These are phyloP conservation scores for Carex scoparia DNA, from an alignment of 176 grass and related monocot genomes.

Conservation along the genomic window DNA sequence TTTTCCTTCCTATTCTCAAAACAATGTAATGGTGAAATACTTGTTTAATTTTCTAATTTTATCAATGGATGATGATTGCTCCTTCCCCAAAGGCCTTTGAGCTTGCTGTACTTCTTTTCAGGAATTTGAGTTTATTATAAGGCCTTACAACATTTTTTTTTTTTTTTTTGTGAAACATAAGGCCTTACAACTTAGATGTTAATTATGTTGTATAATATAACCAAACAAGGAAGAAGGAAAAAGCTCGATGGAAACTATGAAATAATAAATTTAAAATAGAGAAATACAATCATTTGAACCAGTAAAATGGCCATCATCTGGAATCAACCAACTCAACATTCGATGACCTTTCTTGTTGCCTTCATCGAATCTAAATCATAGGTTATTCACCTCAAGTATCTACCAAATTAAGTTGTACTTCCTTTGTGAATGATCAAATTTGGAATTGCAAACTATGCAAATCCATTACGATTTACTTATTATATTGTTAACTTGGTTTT, in stretches of 20 bases:
- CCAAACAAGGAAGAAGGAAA: not conserved
- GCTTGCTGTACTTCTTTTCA: not conserved
- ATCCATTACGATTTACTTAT: not conserved
- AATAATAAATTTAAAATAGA: not conserved
- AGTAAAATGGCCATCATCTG: not conserved
- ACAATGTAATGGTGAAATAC: not conserved
- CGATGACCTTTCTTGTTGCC: not conserved
- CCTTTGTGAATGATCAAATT: not conserved
- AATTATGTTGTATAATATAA: not conserved
- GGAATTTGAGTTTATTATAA: not conserved
- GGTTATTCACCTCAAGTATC: too few relatives aligned
- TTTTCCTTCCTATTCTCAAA: not conserved
- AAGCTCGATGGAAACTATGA: not conserved
- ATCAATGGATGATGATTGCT: not conserved
- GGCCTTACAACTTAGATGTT: not conserved
- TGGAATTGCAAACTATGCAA: not conserved
- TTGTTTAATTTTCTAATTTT: not conserved
- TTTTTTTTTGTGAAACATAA: not conserved
- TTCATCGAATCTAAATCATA: not conserved
- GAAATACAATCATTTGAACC: not conserved
- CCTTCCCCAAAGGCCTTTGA: not conserved
- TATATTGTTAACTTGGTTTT: not conserved
- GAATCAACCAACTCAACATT: not conserved
- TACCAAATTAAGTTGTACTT: not conserved
- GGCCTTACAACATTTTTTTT: too few relatives aligned